phyloP scores from a whole-genome alignment of 2,329 filamentous ascomycete species.

The Fusarium albidum region DNA sequence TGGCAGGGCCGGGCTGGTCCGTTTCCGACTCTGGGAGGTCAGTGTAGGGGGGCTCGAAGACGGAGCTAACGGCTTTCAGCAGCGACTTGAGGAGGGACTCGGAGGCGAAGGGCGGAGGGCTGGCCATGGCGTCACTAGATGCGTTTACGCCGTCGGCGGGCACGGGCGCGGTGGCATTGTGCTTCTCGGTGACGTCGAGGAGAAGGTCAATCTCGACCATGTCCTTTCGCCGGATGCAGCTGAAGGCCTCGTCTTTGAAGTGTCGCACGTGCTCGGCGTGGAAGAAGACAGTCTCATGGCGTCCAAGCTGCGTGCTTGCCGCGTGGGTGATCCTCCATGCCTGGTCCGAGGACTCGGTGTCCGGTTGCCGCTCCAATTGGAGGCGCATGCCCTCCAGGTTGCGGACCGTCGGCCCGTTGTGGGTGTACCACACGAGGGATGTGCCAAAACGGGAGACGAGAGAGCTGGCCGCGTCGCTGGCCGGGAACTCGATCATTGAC shows the following conservation, averaged over 20 bases:
- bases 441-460: slow-evolving; percentile 45
- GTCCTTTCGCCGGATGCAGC: slow-evolving; percentile 75
- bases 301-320: slow-evolving; percentile 81
- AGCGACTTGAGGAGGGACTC: slow-evolving; percentile 57
- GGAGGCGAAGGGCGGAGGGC: slow-evolving; percentile 32
- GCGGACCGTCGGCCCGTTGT: slow-evolving; percentile 56
- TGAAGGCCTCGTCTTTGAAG: slow-evolving; percentile 85
- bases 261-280: slow-evolving; percentile 78
- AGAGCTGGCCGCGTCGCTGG: slow-evolving; percentile 49
- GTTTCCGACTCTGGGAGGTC: slow-evolving; percentile 41
- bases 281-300: slow-evolving; percentile 87
- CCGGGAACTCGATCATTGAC: slow-evolving; percentile 71
- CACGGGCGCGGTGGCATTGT: slow-evolving; percentile 37
- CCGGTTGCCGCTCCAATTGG: slow-evolving; percentile 71
- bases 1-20: slow-evolving; percentile 46
- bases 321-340: slow-evolving; percentile 80
- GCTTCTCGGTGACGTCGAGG: slow-evolving; percentile 37
- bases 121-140: slow-evolving; percentile 18
- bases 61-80: slow-evolving; percentile 56
- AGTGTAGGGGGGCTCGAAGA: slow-evolving; percentile 49
- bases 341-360: slow-evolving; percentile 49
- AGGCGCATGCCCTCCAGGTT: slow-evolving; percentile 67
- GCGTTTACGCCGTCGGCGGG: slow-evolving; percentile 28
- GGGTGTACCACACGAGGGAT: slow-evolving; percentile 46
- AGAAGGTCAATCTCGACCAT: slow-evolving; percentile 77